Percentiles rank a stretch among this genome's conserved stretches.
phyloP scores from a whole-genome alignment of 78 protist genomes.

The Dictyostelium purpureum region DNA sequence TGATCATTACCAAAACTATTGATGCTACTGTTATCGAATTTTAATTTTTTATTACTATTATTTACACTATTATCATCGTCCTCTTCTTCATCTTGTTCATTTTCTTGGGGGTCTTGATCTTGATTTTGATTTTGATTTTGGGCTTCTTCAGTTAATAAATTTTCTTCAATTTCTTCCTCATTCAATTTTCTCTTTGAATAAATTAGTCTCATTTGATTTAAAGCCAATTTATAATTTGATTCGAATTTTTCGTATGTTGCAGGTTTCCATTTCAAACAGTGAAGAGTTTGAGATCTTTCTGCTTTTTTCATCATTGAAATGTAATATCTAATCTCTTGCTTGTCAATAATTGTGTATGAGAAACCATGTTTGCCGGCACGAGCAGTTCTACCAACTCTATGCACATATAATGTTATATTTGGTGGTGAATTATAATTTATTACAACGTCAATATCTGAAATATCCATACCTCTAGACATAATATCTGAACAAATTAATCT shows the following conservation, averaged over 20 bases:
- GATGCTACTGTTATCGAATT: not conserved
- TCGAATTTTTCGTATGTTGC: not conserved
- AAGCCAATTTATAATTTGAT: slow-evolving; percentile 1
- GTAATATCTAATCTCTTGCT: slow-evolving; percentile 7
- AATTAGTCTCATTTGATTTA: slow-evolving; percentile 45
- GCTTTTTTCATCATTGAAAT: slow-evolving; percentile 40
- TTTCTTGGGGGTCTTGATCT: no score
- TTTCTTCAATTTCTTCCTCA: not conserved
- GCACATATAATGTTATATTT: slow-evolving; percentile 94
- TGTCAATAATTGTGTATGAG: slow-evolving; percentile 65
- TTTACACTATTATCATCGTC: not conserved
- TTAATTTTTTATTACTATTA: not conserved
- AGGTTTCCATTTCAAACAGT: slow-evolving; percentile 10
- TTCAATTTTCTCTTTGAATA: slow-evolving; percentile 24
- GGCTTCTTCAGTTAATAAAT: not conserved
- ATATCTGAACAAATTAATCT: slow-evolving; percentile 92
- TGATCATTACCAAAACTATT: not conserved
- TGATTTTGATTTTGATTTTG: not conserved
- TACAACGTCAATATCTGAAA: slow-evolving; percentile 95
- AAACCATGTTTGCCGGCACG: slow-evolving; percentile 96
- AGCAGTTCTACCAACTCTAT: slow-evolving; percentile 99
- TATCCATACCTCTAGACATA: slow-evolving; percentile 97
- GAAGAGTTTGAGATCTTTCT: slow-evolving; percentile 21
- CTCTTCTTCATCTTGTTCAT: not conserved
- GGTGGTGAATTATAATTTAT: slow-evolving; percentile 97